Base-by-base conservation (phyloP, 1,139 yeast species). In the Saccharomyces hybrid region DNA sequence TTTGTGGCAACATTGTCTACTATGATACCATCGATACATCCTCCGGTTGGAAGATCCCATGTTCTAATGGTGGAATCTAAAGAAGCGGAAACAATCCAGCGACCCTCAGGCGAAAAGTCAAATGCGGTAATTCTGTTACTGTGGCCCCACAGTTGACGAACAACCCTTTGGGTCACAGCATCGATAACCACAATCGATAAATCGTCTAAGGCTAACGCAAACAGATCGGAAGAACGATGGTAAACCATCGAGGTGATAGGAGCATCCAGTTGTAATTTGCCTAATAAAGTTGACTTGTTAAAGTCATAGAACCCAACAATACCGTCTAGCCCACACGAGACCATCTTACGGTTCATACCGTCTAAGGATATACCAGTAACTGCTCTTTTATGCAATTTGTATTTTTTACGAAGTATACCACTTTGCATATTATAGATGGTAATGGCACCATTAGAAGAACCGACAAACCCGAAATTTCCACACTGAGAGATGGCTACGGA, bases 31-130 rank as follows among this genome's bases (percentile, higher is more conserved):
- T 95, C 99, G 57, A 95, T 90, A 71, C 98, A 91, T 0, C 93
- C 90, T 52, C 99, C 99, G 2, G 97, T 87, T 34, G 99, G 98
- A 58, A 95, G 78, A 70, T 95, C 99, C 99, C 99, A 95, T 0
- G 97, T 90, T 66, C 99, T 80, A 54, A 95, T 78, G 0, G 99
- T 91, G 1, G 89, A 78, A 69, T 95, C 99, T 58, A 91, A 76
- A 1, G 90, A 80, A 0, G 89, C 83, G 26, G 95, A 84, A 11
- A 95, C 85, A 48, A 95, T 75, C 98, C 98, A 95, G 70, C 98
- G 82, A 44, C 97, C 98, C 70, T 91, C 95, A 3, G 96, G 96
- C 6, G 96, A 85, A 66, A 93, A 93, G 68, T 89, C 98, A 71
- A 93, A 73, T 0, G 89, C 80, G 0, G 98, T 90, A 60, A 95